A percentile compares a stretch with the other conserved stretches of the same genome.
Conservation (phyloP, 805 yeast species). For the Priceomyces fermenticarens region DNA sequence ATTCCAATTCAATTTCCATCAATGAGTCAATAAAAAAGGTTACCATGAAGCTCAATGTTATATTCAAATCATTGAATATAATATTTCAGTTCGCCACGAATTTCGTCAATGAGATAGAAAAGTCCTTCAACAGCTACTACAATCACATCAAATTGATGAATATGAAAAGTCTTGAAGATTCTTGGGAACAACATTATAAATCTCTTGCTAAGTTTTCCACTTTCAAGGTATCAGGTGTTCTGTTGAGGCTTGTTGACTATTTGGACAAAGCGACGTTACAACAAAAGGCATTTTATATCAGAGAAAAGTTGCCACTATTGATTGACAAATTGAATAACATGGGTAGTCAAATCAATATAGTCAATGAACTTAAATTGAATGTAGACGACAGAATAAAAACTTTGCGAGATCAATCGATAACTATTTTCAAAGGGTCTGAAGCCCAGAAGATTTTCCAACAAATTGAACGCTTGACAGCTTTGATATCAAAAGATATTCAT, state of each 20-base stretch:
- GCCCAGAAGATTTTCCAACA: conserved; percentile 10
- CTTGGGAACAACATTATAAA: conserved; percentile 33
- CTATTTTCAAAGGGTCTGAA: conserved; percentile 19
- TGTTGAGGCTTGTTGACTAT: conserved; percentile 26
- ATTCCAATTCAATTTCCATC: conserved; percentile 36
- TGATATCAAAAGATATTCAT: conserved; percentile 11
- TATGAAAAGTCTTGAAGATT: conserved; percentile 38
- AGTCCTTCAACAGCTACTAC: conserved; percentile 38
- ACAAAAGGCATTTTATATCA: conserved; percentile 26
- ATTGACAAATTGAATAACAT: conserved; percentile 29
- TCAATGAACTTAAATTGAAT: conserved; percentile 31
- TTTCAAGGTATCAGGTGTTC: conserved; percentile 28
- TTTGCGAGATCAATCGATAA: conserved; percentile 36
- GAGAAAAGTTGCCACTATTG: conserved; percentile 26
- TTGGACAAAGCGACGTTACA: conserved; percentile 27
- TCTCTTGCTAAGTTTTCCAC: conserved; percentile 35
- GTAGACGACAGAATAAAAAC: conserved; percentile 42
- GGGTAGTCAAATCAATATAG: conserved; percentile 31
- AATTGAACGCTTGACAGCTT: conserved; percentile 2
- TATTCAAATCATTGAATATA: conserved; percentile 46
- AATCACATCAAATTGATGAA: conserved; percentile 36
- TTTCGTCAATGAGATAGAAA: conserved; percentile 49
- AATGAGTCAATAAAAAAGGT: conserved; percentile 25
- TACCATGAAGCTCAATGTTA: conserved; percentile 32
- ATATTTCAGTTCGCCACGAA: conserved; percentile 49